Base-by-base conservation (phyloP, 768 basidiomycete species). In the Leccinum truebloodii region DNA sequence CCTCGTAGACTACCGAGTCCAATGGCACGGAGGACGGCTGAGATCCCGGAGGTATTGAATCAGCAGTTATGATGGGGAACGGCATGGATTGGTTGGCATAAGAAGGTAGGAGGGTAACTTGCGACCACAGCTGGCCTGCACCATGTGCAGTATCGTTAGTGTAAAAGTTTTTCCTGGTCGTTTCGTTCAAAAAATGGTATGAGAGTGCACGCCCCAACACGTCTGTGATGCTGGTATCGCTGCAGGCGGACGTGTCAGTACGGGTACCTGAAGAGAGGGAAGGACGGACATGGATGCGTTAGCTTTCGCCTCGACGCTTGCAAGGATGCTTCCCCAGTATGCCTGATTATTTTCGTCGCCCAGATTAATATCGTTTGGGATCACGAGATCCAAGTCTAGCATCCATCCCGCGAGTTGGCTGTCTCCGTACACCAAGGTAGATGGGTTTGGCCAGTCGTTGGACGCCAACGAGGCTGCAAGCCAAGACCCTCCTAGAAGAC, bases 121-220 rank as follows among this genome's bases (percentile, higher is more conserved):
- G 68, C 3, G 87, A 88, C 83, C 87, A 87, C 10, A 88, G 78
- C 58, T 87, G 81, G 6, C 88, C 89, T n/a, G 87, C 85, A n/a
- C 88, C 88, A 62, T 91, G 89, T 7, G 79, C 76, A 1, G 82
- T 76, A 48, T 79, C 71, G 52, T 86, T 83, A 2, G 82, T 82
- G 71, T 85, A 87, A 66, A 89, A 86, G 66, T 89, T 86, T 10
- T 57, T 59, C 16, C 79, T 75, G 6, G 79, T 77, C 0, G 89
- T 91, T 55, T 84, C 82, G 67, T 86, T 89, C 59, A 88, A 74
- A 65, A 91, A 91, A 70, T 92, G 90, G 63, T 88, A 87, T 1
- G 86, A 81, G 35, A 92, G 79, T 70, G 86, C 82, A 1, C 87
- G 83, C 0, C 71, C 77, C 80, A 86, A 90, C 6, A 84, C 75